These are phyloP conservation scores for Epichloe festucae DNA, from an alignment of 2,329 filamentous ascomycete species.

Conservation along the genomic window DNA sequence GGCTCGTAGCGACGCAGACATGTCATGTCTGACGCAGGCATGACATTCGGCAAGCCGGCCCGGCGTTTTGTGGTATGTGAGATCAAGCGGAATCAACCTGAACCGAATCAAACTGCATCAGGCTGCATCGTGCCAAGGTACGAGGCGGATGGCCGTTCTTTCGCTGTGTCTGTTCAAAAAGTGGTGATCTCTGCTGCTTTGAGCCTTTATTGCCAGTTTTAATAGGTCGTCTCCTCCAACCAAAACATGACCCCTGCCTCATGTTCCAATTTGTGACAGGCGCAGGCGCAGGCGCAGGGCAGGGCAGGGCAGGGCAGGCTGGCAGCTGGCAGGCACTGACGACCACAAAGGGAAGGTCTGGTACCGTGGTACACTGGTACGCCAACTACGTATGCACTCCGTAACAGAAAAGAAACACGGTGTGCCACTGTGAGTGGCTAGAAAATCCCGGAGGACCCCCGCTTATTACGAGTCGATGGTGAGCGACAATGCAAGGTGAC, in stretches of 20 bases:
- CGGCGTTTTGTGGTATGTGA: too few species aligned
- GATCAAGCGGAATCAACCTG: too few species aligned
- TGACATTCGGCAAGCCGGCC: too few species aligned
- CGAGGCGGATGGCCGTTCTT: not conserved
- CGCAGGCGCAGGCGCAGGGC: not conserved
- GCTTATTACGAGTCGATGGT: not conserved
- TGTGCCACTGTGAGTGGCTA: not conserved
- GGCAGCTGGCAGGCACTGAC: not conserved
- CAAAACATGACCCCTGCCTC: not conserved
- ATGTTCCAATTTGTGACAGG: not conserved
- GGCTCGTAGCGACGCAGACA: too few species aligned
- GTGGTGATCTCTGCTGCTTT: too few species aligned
- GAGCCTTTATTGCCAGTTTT: not conserved
- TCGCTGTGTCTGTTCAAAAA: too few species aligned
- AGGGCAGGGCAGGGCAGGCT: not conserved
- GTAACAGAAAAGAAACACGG: not conserved
- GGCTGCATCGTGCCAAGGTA: not conserved
- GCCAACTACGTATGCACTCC: too few species aligned
- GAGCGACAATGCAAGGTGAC: not conserved
- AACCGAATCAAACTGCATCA: too few species aligned
- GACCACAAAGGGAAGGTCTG: not conserved
- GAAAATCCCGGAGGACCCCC: not conserved
- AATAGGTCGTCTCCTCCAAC: too few species aligned
- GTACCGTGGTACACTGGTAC: not conserved
- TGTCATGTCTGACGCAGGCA: too few species aligned